Percentiles rank a stretch among this genome's conserved stretches.
Conservation (phyloP, 768 basidiomycete genomes). For the Suillus plorans region DNA sequence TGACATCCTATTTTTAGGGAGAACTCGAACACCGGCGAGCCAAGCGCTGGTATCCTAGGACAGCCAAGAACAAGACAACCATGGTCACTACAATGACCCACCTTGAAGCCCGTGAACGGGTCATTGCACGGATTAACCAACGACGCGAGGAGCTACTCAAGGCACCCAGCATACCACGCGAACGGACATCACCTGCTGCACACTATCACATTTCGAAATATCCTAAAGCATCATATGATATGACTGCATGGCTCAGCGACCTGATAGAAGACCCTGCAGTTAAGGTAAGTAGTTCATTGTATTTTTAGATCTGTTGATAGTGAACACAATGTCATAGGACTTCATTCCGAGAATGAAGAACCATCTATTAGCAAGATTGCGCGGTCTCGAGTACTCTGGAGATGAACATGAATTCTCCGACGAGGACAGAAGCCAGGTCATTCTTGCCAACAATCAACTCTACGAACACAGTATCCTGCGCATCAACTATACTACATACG, state of each 20-base stretch:
- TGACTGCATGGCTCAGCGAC: slow-evolving; percentile 14
- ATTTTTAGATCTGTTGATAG: too few species aligned
- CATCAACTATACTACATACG: too few species aligned
- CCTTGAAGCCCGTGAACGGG: not conserved
- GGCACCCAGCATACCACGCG: slow-evolving; percentile 15
- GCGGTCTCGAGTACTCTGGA: too few species aligned
- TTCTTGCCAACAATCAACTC: too few species aligned
- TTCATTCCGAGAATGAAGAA: too few species aligned
- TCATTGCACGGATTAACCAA: slow-evolving; percentile 10
- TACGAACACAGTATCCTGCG: too few species aligned
- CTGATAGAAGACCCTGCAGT: too few species aligned
- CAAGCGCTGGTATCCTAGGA: slow-evolving; percentile 37
- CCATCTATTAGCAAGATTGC: too few species aligned
- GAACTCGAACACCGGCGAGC: slow-evolving; percentile 36
- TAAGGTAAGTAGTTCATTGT: too few species aligned
- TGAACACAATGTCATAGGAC: too few species aligned
- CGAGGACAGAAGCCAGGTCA: too few species aligned
- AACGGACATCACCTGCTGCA: slow-evolving; percentile 17
- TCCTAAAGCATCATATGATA: slow-evolving; percentile 28
- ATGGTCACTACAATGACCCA: slow-evolving; percentile 9
- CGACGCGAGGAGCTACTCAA: not conserved
- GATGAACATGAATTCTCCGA: too few species aligned
- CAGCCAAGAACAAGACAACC: slow-evolving; percentile 33
- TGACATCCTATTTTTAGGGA: slow-evolving; percentile 27
- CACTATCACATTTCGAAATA: slow-evolving; percentile 25